A percentile compares a stretch with the other conserved stretches of the same genome.
Evolutionary conservation across 2,329 filamentous ascomycete species (phyloP).

Genomic region (Rugonectria rugulosa): DNA sequence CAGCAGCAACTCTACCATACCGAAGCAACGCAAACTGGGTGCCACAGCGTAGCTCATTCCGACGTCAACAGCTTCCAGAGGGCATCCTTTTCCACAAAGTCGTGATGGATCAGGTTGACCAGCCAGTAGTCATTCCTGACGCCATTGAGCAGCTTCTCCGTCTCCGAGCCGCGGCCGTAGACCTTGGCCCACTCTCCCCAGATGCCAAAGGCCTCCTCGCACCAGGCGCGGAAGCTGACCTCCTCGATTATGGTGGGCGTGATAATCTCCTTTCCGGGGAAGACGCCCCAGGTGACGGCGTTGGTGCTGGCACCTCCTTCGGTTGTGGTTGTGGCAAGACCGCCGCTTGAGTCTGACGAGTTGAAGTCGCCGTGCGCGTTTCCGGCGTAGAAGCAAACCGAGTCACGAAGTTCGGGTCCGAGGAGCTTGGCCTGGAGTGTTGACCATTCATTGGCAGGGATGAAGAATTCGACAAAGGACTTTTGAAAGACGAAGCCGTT

Average conservation of each 20-base stretch:
- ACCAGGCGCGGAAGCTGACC: conserved; percentile 92
- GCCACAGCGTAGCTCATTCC: conserved; percentile 17
- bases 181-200: conserved; percentile 94
- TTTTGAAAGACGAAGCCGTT: conserved; percentile 98
- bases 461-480: conserved; percentile 96
- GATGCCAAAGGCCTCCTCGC: conserved; percentile 94
- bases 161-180: conserved; percentile 77
- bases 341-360: conserved; percentile 66
- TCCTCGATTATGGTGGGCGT: conserved; percentile 97
- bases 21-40: not conserved
- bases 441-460: conserved; percentile 76
- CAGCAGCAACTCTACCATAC: not conserved
- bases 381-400: conserved; percentile 86
- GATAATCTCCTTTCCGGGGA: conserved; percentile 93
- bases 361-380: conserved; percentile 81
- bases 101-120: conserved; percentile 89
- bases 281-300: conserved; percentile 96
- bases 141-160: conserved; percentile 73
- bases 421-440: conserved; percentile 69
- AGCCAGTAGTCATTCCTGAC: conserved; percentile 80
- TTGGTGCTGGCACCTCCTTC: conserved; percentile 71
- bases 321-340: conserved; percentile 36
- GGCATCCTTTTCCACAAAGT: conserved; percentile 73
- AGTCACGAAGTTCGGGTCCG: conserved; percentile 64
- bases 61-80: conserved; percentile 73